Percentiles rank a stretch among this genome's conserved stretches.
phyloP scores from a whole-genome alignment of 2,329 filamentous ascomycete genomes.

The Colletotrichum tropicicola region DNA sequence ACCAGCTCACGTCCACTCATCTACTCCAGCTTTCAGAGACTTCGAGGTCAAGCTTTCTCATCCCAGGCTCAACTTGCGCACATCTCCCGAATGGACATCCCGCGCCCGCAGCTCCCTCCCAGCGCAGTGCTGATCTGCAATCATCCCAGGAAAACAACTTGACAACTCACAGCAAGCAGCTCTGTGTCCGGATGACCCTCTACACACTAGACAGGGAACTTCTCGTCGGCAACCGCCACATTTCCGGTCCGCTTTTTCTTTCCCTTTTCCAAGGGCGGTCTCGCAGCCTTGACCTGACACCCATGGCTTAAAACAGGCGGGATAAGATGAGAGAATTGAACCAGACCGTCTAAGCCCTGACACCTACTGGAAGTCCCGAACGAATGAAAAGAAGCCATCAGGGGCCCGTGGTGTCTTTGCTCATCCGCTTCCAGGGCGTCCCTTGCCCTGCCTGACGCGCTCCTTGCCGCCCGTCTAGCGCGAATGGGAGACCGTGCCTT shows the following conservation, averaged over 20 bases:
- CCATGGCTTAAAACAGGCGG: neutral
- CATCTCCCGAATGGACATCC: slow-evolving; percentile 7
- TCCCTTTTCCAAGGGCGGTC: neutral
- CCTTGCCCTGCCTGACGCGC: neutral
- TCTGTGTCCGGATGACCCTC: neutral
- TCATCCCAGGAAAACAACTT: neutral
- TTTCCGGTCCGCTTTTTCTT: neutral
- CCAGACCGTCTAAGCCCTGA: neutral
- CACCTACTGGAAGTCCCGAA: neutral
- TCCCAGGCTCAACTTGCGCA: neutral
- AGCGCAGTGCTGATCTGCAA: slow-evolving; percentile 5
- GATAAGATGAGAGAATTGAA: slow-evolving; percentile 6
- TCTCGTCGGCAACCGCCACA: slow-evolving; percentile 7
- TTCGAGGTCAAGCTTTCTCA: slow-evolving; percentile 25
- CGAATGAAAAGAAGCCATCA: neutral
- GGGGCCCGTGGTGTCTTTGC: neutral
- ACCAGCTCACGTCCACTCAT: neutral
- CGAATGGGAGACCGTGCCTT: neutral
- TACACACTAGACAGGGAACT: neutral
- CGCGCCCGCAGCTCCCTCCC: neutral
- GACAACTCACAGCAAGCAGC: slow-evolving; percentile 7
- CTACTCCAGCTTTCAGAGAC: neutral
- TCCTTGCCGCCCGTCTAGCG: slow-evolving; percentile 13
- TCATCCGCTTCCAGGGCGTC: neutral
- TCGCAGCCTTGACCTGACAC: neutral